Evolutionary conservation across 2,329 filamentous ascomycete genomes (phyloP).

Genomic region (Colletotrichum cereale): DNA sequence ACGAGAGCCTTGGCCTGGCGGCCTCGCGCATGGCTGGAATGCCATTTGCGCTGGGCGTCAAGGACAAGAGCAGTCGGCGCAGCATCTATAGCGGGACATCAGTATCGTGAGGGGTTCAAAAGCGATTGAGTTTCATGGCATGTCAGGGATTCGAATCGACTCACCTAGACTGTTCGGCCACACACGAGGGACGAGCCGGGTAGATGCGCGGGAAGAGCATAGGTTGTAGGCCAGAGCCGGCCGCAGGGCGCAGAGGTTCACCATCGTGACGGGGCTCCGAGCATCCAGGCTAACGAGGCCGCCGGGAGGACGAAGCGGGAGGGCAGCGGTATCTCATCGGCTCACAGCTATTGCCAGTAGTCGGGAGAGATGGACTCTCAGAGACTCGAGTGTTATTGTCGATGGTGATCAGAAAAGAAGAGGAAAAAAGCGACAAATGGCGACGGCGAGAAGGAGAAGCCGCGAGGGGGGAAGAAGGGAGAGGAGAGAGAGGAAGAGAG

Average conservation of each 20-base stretch:
- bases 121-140: constrained; percentile 10
- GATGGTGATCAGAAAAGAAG: background rate
- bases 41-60: constrained; percentile 45
- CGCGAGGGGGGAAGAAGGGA: constrained; percentile 6
- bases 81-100: constrained; percentile 19
- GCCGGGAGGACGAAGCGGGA: constrained; percentile 27
- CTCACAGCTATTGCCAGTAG: constrained; percentile 23
- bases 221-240: constrained; percentile 34
- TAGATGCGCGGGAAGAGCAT: constrained; percentile 28
- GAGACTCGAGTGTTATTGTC: background rate
- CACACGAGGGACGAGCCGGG: constrained; percentile 28
- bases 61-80: constrained; percentile 6
- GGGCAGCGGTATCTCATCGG: constrained; percentile 32
- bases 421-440: background rate
- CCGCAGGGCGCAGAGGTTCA: constrained; percentile 34
- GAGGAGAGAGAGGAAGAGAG: constrained; percentile 19
- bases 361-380: background rate
- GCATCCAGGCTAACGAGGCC: constrained; percentile 36
- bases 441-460: background rate
- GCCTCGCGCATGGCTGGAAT: constrained; percentile 55
- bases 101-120: constrained; percentile 5
- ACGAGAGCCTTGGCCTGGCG: constrained; percentile 47
- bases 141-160: constrained; percentile 1
- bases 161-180: constrained; percentile 27
- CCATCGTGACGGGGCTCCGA: constrained; percentile 33